Evolutionary conservation across 352 stramenopile species (phyloP).

Genomic region (Globisporangium mamillatum): DNA sequence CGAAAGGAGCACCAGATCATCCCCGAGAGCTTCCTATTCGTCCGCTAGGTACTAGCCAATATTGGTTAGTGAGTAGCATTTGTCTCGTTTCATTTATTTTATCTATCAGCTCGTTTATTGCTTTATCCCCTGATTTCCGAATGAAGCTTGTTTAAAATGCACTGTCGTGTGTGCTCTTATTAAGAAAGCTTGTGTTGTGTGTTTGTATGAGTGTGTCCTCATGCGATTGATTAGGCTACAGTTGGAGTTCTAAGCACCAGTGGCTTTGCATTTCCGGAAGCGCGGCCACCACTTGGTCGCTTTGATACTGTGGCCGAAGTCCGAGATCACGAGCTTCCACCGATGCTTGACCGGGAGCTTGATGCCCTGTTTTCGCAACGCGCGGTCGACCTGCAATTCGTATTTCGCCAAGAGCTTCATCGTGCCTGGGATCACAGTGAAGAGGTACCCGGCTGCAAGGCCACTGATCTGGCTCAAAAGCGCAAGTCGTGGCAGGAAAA

Average conservation of each 20-base stretch:
- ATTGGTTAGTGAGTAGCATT: background rate
- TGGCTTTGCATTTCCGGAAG: constrained; percentile 7
- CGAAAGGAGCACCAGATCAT: constrained; percentile 31
- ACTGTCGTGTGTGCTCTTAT: too few species aligned
- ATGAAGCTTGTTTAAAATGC: background rate
- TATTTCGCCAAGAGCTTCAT: constrained; percentile 11
- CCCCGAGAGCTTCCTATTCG: constrained; percentile 36
- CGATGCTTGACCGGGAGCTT: constrained; percentile 17
- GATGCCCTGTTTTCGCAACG: constrained; percentile 14
- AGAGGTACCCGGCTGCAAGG: constrained; percentile 36
- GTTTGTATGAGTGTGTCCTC: background rate
- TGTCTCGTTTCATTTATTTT: background rate
- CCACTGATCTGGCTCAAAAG: constrained; percentile 55
- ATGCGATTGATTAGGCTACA: background rate
- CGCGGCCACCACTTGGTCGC: constrained; percentile 13
- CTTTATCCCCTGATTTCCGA: background rate
- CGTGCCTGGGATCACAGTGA: constrained; percentile 11
- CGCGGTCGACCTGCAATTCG: constrained; percentile 2
- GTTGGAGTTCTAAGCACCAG: background rate
- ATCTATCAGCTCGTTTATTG: background rate
- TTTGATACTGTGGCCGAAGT: constrained; percentile 8
- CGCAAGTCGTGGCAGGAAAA: constrained; percentile 39
- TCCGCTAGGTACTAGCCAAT: constrained; percentile 6
- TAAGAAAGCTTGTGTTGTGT: too few species aligned
- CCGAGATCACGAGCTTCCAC: constrained; percentile 14